Percentiles rank a stretch among this genome's conserved stretches.
These are phyloP conservation scores for Ganoderma meredithae DNA, from an alignment of 1,284 basidiomycete species.

Conservation along the genomic window DNA sequence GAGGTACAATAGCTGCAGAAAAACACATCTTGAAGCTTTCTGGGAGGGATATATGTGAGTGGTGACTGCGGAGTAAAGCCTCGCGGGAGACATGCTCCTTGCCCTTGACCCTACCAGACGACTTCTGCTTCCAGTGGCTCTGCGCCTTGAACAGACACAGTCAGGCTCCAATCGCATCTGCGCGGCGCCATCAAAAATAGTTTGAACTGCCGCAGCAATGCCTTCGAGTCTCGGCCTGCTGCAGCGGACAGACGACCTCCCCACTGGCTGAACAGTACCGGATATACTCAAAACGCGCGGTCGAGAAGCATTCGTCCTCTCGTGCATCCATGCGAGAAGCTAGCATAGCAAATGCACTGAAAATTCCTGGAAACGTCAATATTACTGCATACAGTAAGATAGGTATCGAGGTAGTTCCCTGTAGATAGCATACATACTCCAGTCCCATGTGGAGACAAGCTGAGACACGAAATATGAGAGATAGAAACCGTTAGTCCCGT, in stretches of 20 bases:
- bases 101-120: background rate
- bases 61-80: no score
- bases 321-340: background rate
- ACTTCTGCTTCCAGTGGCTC: no score
- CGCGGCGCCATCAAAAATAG: no score
- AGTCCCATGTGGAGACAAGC: background rate
- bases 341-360: background rate
- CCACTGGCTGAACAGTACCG: no score
- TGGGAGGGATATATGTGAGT: no score
- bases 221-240: no score
- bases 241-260: no score
- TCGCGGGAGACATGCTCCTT: background rate
- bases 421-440: background rate
- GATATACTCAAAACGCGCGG: background rate
- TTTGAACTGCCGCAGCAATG: no score
- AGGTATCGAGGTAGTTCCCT: background rate
- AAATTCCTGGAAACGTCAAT: background rate
- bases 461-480: background rate
- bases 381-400: slow-evolving; percentile 3
- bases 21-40: no score
- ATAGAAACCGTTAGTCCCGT: no score
- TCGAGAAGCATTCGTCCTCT: background rate
- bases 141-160: no score
- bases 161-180: background rate
- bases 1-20: no score